Conservation (phyloP, 2,329 filamentous ascomycete species). For the Stemphylium lycopersici region DNA sequence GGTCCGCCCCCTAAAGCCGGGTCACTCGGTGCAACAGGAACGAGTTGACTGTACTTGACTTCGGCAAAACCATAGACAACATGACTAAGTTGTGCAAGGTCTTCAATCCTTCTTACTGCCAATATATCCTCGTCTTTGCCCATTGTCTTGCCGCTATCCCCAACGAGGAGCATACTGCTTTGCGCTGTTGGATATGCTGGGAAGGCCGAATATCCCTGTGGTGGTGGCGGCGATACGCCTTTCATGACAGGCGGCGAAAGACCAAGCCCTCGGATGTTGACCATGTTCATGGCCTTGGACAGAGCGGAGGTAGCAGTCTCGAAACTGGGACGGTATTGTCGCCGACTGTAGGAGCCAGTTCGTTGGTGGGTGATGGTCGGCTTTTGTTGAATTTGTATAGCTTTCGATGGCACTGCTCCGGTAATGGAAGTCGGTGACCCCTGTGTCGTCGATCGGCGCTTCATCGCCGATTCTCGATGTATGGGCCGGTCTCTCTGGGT, state of each 20-base stretch:
- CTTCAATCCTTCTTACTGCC: conserved; percentile 83
- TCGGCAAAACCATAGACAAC: conserved; percentile 98
- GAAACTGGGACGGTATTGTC: conserved; percentile 73
- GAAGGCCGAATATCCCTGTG: conserved; percentile 78
- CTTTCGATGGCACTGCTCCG: conserved; percentile 74
- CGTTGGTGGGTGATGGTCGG: conserved; percentile 70
- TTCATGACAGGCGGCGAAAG: conserved; percentile 66
- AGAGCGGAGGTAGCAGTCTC: conserved; percentile 88
- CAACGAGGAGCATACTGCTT: conserved; percentile 69
- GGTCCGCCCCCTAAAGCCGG: conserved; percentile 67
- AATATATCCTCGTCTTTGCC: conserved; percentile 78
- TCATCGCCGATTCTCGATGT: conserved; percentile 67
- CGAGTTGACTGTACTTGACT: conserved; percentile 97
- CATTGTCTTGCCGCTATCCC: conserved; percentile 66
- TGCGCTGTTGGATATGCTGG: conserved; percentile 80
- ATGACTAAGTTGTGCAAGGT: conserved; percentile 89
- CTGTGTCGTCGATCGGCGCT: conserved; percentile 79
- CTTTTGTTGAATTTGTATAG: conserved; percentile 74
- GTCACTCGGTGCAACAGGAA: conserved; percentile 80
- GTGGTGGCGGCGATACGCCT: conserved; percentile 75
- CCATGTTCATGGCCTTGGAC: conserved; percentile 92
- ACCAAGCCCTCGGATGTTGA: conserved; percentile 77
- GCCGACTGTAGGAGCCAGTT: conserved; percentile 78
- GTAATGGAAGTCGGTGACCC: conserved; percentile 71
- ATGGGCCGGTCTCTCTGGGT: conserved; percentile 52